Conservation (phyloP, 2,329 filamentous ascomycete species). For the Fusarium kyushuense region DNA sequence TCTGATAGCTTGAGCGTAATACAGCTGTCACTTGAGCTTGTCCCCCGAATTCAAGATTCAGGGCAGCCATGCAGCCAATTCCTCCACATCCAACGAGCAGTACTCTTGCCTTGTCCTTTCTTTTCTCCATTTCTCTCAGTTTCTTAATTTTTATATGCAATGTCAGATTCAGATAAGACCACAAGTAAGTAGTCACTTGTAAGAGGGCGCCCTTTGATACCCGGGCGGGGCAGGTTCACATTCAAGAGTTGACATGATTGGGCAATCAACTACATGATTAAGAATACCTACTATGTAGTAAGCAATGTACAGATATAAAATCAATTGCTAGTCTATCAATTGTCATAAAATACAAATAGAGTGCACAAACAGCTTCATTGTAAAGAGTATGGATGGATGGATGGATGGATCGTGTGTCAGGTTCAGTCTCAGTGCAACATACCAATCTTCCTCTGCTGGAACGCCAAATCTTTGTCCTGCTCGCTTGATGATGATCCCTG, state of each 20-base stretch:
- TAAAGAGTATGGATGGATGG: background rate
- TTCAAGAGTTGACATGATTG: conserved; percentile 20
- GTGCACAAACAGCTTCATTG: background rate
- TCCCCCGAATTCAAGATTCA: conserved; percentile 42
- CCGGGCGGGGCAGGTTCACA: conserved; percentile 28
- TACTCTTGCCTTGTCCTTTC: conserved; percentile 35
- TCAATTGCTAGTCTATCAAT: background rate
- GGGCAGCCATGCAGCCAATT: conserved; percentile 43
- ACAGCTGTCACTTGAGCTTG: conserved; percentile 43
- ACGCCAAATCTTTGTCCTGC: conserved; percentile 11
- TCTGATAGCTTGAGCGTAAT: conserved; percentile 43
- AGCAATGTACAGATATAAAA: background rate
- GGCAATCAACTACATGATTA: conserved; percentile 7
- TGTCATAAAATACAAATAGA: background rate
- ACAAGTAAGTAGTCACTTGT: background rate
- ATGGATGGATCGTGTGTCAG: conserved; percentile 2
- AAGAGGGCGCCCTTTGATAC: conserved; percentile 28
- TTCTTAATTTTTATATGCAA: background rate
- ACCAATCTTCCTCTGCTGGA: background rate
- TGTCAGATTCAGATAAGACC: background rate
- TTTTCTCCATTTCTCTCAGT: background rate
- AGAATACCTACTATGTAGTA: background rate
- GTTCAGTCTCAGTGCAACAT: conserved; percentile 14
- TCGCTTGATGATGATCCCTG: conserved; percentile 17
- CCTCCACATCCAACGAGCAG: conserved; percentile 44